These are phyloP conservation scores for Fusarium hostae DNA, from an alignment of 2,329 filamentous ascomycete genomes.

Conservation along the genomic window DNA sequence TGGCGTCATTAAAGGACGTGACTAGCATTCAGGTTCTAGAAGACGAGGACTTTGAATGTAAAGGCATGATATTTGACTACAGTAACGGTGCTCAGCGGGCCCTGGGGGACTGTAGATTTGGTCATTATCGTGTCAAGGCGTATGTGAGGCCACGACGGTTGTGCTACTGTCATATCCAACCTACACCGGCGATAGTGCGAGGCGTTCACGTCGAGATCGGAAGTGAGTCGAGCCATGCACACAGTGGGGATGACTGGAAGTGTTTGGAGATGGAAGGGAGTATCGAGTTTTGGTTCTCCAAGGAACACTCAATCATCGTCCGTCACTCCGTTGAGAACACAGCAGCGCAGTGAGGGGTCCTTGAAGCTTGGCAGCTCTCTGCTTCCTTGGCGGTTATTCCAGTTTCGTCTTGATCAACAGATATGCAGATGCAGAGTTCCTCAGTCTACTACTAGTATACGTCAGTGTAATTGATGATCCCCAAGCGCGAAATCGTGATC, in stretches of 20 bases:
- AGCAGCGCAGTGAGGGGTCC: not conserved
- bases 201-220: not conserved
- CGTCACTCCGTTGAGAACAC: not conserved
- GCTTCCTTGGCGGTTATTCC: not conserved
- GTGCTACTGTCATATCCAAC: not conserved
- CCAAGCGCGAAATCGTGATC: not conserved
- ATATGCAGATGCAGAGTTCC: not conserved
- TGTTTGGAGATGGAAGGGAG: not conserved
- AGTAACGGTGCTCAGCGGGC: not conserved
- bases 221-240: not conserved
- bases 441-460: not conserved
- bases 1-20: not conserved
- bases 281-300: slow-evolving; percentile 23
- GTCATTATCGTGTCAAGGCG: not conserved
- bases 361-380: not conserved
- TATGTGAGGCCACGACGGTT: not conserved
- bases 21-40: not conserved
- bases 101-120: not conserved
- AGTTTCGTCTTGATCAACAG: not conserved
- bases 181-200: not conserved
- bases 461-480: not conserved
- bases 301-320: not conserved
- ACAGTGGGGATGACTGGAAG: not conserved
- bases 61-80: slow-evolving; percentile 8
- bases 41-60: not conserved